A percentile compares a stretch with the other conserved stretches of the same genome.
These are phyloP conservation scores for Nicotiana tabacum DNA, from an alignment of 257 asterid species.

Conservation along the genomic window DNA sequence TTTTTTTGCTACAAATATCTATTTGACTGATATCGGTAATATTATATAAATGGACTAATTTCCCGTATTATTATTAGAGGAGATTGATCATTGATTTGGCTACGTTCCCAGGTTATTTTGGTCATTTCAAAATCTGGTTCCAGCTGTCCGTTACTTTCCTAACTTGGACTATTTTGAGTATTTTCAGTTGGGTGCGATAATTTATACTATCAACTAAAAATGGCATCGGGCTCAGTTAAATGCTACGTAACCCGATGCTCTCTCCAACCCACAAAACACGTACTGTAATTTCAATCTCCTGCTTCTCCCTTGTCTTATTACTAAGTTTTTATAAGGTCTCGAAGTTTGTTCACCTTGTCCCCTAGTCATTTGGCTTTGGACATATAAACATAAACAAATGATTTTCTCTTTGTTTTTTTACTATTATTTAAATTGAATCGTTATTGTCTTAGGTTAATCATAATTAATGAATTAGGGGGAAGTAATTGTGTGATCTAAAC, in stretches of 20 bases:
- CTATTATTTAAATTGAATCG: not conserved
- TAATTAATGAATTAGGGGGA: not conserved
- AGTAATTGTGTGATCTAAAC: not conserved
- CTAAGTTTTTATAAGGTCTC: conserved; percentile 1
- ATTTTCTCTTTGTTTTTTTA: not conserved
- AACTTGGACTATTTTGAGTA: too few relatives aligned
- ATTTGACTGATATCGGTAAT: too few relatives aligned
- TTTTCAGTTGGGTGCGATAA: too few relatives aligned
- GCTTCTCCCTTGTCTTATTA: not conserved
- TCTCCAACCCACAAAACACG: conserved; percentile 16
- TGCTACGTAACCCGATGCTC: conserved; percentile 8
- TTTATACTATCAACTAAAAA: not conserved
- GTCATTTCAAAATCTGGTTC: too few relatives aligned
- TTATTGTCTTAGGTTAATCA: not conserved
- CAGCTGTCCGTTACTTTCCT: too few relatives aligned
- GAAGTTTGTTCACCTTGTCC: not conserved
- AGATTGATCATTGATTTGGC: too few relatives aligned
- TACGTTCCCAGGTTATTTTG: too few relatives aligned
- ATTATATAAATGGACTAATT: too few relatives aligned
- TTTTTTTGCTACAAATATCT: too few relatives aligned
- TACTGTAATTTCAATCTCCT: not conserved
- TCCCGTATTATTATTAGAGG: too few relatives aligned
- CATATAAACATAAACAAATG: not conserved
- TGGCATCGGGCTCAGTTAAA: not conserved
- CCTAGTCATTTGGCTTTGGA: conserved; percentile 10